These are phyloP conservation scores for Nymphaea colorata DNA, from an alignment of 164 flowering plant genomes.

Conservation along the genomic window DNA sequence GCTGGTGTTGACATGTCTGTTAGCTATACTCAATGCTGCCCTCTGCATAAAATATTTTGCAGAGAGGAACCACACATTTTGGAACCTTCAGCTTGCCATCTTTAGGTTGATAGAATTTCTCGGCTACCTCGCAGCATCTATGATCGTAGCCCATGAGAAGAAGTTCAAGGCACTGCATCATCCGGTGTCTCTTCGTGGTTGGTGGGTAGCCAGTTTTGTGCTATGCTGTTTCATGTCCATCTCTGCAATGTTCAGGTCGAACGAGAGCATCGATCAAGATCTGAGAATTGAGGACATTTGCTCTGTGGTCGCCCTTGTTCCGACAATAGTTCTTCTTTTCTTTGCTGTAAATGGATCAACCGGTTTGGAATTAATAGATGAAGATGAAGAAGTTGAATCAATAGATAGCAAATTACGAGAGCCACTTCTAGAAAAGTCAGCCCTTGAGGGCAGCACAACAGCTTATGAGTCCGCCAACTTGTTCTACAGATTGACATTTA, in stretches of 20 bases:
- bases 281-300: conserved; percentile 45
- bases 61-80: conserved; percentile 14
- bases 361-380: conserved; percentile 24
- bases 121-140: conserved; percentile 29
- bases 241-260: conserved; percentile 38
- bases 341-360: conserved; percentile 52
- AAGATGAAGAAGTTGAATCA: conserved; percentile 10
- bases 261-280: conserved; percentile 6
- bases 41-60: conserved; percentile 32
- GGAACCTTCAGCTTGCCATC: conserved; percentile 39
- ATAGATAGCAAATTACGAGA: conserved; percentile 20
- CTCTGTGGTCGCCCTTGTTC: conserved; percentile 27
- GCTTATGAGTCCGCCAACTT: conserved; percentile 58
- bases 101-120: conserved; percentile 59
- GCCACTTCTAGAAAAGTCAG: conserved; percentile 19
- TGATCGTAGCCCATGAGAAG: conserved; percentile 61
- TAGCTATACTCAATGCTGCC: conserved; percentile 28
- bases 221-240: conserved; percentile 25
- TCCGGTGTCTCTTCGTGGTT: conserved; percentile 56
- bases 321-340: conserved; percentile 36
- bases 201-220: conserved; percentile 45
- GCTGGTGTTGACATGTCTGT: conserved; percentile 25
- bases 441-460: conserved; percentile 22
- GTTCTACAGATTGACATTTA: conserved; percentile 53
- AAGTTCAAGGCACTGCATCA: conserved; percentile 46